phyloP scores from a whole-genome alignment of 306 rosid species.

The Pterocarpus santalinus region DNA sequence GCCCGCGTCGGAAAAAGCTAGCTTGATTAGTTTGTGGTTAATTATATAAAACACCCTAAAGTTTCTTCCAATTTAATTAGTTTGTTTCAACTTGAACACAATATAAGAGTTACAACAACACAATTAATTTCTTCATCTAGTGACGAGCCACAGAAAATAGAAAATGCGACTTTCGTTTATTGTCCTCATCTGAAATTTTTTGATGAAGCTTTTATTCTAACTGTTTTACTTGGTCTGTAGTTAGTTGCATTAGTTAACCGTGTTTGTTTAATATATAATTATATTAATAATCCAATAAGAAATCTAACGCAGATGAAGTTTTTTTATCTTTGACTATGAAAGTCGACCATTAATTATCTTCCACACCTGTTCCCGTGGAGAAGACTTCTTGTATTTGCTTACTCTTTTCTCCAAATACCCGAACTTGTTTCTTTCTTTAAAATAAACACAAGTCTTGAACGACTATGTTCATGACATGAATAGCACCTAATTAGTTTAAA shows the following conservation, averaged over 20 bases:
- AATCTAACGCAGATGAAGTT: conserved; percentile 31
- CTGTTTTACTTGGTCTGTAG: conserved; percentile 49
- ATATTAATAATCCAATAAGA: background rate
- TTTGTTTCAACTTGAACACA: conserved; percentile 29
- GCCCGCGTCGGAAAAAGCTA: background rate
- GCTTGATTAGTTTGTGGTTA: background rate
- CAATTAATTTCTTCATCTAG: conserved; percentile 18
- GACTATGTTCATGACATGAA: conserved; percentile 46
- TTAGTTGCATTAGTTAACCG: conserved; percentile 28
- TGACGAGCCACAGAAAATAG: conserved; percentile 45
- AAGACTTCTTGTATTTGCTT: conserved; percentile 39
- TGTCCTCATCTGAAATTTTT: conserved; percentile 37
- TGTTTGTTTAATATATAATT: background rate
- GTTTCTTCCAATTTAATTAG: conserved; percentile 39
- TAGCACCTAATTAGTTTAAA: conserved; percentile 39
- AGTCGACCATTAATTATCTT: conserved; percentile 11
- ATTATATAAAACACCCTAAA: conserved; percentile 10
- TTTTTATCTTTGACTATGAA: conserved; percentile 23
- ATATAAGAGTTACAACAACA: conserved; percentile 1
- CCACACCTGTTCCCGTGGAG: conserved; percentile 18
- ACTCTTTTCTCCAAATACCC: conserved; percentile 24
- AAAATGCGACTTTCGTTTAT: conserved; percentile 42
- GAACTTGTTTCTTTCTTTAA: conserved; percentile 29
- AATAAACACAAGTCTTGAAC: conserved; percentile 44
- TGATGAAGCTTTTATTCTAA: conserved; percentile 9